Percentiles rank a stretch among this genome's conserved stretches.
These are phyloP conservation scores for Phytophthora litchii DNA, from an alignment of 352 stramenopile genomes.

Conservation along the genomic window DNA sequence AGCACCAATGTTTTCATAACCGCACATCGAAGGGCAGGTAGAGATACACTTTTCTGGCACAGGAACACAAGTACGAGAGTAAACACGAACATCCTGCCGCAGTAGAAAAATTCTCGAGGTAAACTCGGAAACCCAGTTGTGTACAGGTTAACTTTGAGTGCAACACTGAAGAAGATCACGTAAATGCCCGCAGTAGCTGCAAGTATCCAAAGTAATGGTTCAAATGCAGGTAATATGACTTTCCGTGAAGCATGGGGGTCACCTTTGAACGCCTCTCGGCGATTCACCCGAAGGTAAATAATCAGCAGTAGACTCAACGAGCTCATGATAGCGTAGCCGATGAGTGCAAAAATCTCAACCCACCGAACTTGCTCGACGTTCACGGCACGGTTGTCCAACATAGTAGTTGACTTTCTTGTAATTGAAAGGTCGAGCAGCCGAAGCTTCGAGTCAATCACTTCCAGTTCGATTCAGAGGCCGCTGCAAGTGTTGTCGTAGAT, in stretches of 20 bases:
- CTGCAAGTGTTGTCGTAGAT: too few relatives aligned
- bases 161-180: conserved; percentile 46
- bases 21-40: conserved; percentile 37
- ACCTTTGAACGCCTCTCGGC: conserved; percentile 40
- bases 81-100: conserved; percentile 53
- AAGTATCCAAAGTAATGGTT: conserved; percentile 52
- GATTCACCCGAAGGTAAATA: conserved; percentile 39
- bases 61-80: conserved; percentile 49
- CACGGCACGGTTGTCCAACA: conserved; percentile 1
- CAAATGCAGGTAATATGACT: conserved; percentile 55
- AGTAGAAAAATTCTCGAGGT: conserved; percentile 41
- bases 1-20: conserved; percentile 41
- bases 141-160: conserved; percentile 33
- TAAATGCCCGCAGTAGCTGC: conserved; percentile 26
- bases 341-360: conserved; percentile 33
- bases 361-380: conserved; percentile 10
- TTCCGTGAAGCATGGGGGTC: conserved; percentile 37
- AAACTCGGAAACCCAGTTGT: conserved; percentile 24
- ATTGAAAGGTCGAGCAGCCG: too few relatives aligned
- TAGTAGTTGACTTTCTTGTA: too few relatives aligned
- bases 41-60: conserved; percentile 59
- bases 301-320: conserved; percentile 34
- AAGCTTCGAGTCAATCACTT: too few relatives aligned
- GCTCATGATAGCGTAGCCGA: conserved; percentile 43
- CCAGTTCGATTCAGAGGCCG: too few relatives aligned